Base-by-base conservation (phyloP, 352 stramenopile genomes). In the Pythium rhizo-oryzae region DNA sequence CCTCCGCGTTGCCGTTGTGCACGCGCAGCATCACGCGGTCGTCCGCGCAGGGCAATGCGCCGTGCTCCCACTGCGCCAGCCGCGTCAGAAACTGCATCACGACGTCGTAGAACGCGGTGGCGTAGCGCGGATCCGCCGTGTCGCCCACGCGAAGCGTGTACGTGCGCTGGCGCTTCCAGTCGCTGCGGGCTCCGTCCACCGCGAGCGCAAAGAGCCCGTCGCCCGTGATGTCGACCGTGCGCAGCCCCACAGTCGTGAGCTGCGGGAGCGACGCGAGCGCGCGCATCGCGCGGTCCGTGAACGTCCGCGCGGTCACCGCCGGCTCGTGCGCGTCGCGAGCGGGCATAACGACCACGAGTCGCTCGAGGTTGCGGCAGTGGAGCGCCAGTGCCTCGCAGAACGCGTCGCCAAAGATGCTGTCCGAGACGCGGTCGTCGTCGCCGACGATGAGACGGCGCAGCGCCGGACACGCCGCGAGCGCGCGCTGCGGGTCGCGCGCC, bases 151-250 rank as follows among this genome's bases (percentile, higher is more conserved):
- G 37, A 9, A 43, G 37, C 9, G 37, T 11, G 15, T 43, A 43
- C 37, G 15, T 18, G 37, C 37, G 37, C 37, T 18, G 37, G 9
- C 37, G 37, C 37, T 43, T 43, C 37, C 37, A 43, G 11, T 43
- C 37, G 37, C 15, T 43, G 11, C 15, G 9, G 37, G 37, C 37
- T 4, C 5, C 5, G 37, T 18, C 37, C 37, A 18, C 37, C 4
- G 37, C 37, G 4, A 69, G 25, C 6, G 39, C 41, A 33, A 63
- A 63, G 12, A 69, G 33, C 7, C 62, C 62, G 18, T 57, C 13
- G 54, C 44, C 53, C 46, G 58, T 65, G 44, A 67, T 18, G 28
- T 67, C 68, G 6, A 62, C 44, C 4, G 66, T 30, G 43, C 54
- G 49, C 19, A 64, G 21, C 13, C 54, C 51, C 1, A 54, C 16